Conservation (phyloP, 2,329 filamentous ascomycete species). For the Aspergillus amoenus region DNA sequence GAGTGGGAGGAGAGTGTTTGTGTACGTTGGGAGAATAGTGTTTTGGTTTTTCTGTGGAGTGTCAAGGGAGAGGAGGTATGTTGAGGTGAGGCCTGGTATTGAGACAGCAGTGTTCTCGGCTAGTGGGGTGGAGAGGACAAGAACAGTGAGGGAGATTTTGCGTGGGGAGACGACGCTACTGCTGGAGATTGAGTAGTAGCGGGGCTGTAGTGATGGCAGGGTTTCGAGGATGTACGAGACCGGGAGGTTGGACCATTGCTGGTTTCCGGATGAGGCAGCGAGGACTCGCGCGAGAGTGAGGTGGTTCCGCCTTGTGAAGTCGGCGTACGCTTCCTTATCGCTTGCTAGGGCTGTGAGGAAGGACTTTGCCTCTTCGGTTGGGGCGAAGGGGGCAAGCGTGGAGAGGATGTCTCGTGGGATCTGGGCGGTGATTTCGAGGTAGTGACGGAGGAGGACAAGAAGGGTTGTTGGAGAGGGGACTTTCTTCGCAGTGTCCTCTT, state of each 20-base stretch:
- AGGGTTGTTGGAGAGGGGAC: slow-evolving; percentile 88
- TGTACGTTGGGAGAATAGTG: not conserved
- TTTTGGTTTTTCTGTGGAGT: not conserved
- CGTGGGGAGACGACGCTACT: slow-evolving; percentile 47
- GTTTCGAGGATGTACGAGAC: slow-evolving; percentile 89
- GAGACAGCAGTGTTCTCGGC: slow-evolving; percentile 67
- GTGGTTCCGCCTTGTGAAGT: slow-evolving; percentile 70
- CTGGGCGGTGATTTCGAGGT: slow-evolving; percentile 87
- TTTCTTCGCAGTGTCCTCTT: slow-evolving; percentile 71
- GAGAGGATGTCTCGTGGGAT: slow-evolving; percentile 89
- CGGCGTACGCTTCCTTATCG: slow-evolving; percentile 83
- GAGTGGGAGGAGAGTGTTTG: slow-evolving; percentile 63
- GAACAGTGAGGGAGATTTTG: slow-evolving; percentile 71
- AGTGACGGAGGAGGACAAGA: slow-evolving; percentile 80
- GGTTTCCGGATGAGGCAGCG: not conserved
- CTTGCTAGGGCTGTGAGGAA: slow-evolving; percentile 79
- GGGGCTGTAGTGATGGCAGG: slow-evolving; percentile 81
- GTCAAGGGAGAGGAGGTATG: slow-evolving; percentile 75
- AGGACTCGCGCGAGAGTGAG: slow-evolving; percentile 58
- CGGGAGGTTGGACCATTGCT: slow-evolving; percentile 71
- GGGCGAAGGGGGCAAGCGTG: slow-evolving; percentile 78
- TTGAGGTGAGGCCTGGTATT: slow-evolving; percentile 87
- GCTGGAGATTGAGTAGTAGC: slow-evolving; percentile 95
- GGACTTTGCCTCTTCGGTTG: slow-evolving; percentile 72
- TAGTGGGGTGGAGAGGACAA: slow-evolving; percentile 75